Conservation (phyloP, 2,329 filamentous ascomycete species). For the Penicillium sp. region DNA sequence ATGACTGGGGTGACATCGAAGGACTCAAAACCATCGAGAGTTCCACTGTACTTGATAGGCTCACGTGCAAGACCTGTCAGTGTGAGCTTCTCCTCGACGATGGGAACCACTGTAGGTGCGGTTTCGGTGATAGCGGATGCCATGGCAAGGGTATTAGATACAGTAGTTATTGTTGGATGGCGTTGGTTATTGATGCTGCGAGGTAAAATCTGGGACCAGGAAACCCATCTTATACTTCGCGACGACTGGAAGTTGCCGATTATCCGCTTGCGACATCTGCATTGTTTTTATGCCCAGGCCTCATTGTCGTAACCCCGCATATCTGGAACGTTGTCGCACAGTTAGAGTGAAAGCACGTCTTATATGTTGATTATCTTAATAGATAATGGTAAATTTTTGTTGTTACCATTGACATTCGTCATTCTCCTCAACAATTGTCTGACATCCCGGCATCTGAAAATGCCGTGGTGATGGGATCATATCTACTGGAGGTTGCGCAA, state of each 20-base stretch:
- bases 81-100: conserved; percentile 13
- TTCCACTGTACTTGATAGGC: conserved; percentile 41
- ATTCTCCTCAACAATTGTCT: conserved; percentile 13
- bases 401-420: conserved; percentile 1
- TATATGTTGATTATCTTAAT: neutral
- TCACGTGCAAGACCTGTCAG: conserved; percentile 18
- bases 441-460: conserved; percentile 12
- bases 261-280: neutral
- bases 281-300: neutral
- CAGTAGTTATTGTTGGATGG: neutral
- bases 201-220: no score
- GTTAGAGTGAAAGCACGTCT: conserved; percentile 6
- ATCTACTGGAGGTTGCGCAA: conserved; percentile 8
- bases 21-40: conserved; percentile 44
- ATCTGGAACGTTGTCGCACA: conserved; percentile 3
- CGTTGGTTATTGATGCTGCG: neutral
- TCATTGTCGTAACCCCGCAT: neutral
- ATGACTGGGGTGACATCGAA: conserved; percentile 54
- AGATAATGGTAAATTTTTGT: neutral
- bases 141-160: conserved; percentile 9
- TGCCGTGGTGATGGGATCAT: conserved; percentile 1
- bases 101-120: conserved; percentile 13
- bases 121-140: conserved; percentile 22
- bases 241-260: neutral
- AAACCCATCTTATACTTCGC: neutral